A percentile compares a stretch with the other conserved stretches of the same genome.
Evolutionary conservation across 106 monocot genomes (phyloP).

Genomic region (Cymbidium sinense): DNA sequence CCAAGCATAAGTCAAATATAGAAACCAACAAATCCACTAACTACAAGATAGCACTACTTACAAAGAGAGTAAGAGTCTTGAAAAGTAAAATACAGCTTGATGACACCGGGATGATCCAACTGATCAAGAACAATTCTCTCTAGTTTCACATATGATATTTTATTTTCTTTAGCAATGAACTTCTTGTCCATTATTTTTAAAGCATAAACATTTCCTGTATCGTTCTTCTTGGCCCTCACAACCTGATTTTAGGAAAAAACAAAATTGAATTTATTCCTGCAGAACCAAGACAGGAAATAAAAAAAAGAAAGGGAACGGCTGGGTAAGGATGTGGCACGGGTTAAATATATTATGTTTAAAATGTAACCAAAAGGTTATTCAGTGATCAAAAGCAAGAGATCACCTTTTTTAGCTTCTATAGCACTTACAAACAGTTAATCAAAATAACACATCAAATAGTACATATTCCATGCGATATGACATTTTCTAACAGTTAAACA

Average conservation of each 20-base stretch:
- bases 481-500: neutral
- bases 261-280: neutral
- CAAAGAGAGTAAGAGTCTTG: slow-evolving; percentile 92
- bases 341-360: neutral
- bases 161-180: slow-evolving; percentile 99
- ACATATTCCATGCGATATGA: neutral
- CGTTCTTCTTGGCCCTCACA: slow-evolving; percentile 91
- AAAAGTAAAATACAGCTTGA: slow-evolving; percentile 88
- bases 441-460: neutral
- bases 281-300: neutral
- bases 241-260: slow-evolving; percentile 40
- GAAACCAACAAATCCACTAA: neutral
- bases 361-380: neutral
- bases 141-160: slow-evolving; percentile 83
- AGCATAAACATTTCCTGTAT: slow-evolving; percentile 82
- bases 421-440: neutral
- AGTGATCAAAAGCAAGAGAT: neutral
- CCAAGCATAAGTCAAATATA: slow-evolving; percentile 4
- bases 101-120: slow-evolving; percentile 91
- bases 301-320: neutral
- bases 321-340: neutral
- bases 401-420: neutral
- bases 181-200: slow-evolving; percentile 99
- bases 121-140: slow-evolving; percentile 97
- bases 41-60: slow-evolving; percentile 33